Conservation (phyloP, 2,329 filamentous ascomycete genomes). For the Fusarium sp. region DNA sequence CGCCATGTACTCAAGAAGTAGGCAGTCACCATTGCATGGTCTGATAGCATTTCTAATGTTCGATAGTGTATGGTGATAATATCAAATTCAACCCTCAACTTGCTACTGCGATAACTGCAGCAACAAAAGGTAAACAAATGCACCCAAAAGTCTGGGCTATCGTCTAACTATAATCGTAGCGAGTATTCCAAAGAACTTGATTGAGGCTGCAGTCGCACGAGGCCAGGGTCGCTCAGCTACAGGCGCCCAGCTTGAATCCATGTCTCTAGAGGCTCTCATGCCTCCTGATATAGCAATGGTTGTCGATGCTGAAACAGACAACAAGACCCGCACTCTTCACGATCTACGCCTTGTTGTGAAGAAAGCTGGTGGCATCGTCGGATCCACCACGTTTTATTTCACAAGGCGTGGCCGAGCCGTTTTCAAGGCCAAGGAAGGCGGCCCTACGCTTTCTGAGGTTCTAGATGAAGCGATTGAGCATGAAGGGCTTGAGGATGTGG, state of each 20-base stretch:
- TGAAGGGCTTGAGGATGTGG: slow-evolving; percentile 80
- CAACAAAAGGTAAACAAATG: slow-evolving; percentile 74
- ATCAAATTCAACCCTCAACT: slow-evolving; percentile 80
- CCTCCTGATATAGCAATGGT: slow-evolving; percentile 82
- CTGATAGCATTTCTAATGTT: slow-evolving; percentile 26
- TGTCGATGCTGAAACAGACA: slow-evolving; percentile 88
- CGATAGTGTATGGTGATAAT: slow-evolving; percentile 78
- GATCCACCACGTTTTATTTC: slow-evolving; percentile 87
- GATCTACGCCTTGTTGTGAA: slow-evolving; percentile 80
- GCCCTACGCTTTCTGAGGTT: slow-evolving; percentile 74
- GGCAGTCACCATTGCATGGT: slow-evolving; percentile 36
- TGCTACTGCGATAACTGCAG: slow-evolving; percentile 75
- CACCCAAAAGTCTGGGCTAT: background rate
- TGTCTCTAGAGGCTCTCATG: slow-evolving; percentile 84
- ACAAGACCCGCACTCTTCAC: slow-evolving; percentile 76
- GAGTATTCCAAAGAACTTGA: slow-evolving; percentile 83
- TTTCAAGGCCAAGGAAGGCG: slow-evolving; percentile 67
- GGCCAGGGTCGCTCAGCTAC: slow-evolving; percentile 85
- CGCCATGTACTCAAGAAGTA: slow-evolving; percentile 79
- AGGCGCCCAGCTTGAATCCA: slow-evolving; percentile 79
- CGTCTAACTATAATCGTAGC: slow-evolving; percentile 53
- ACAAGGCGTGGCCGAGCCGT: slow-evolving; percentile 80
- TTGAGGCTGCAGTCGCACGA: slow-evolving; percentile 87
- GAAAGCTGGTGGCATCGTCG: slow-evolving; percentile 74
- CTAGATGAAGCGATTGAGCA: slow-evolving; percentile 84